These are phyloP conservation scores for Phytophthora litchii DNA, from an alignment of 352 stramenopile species.

Conservation along the genomic window DNA sequence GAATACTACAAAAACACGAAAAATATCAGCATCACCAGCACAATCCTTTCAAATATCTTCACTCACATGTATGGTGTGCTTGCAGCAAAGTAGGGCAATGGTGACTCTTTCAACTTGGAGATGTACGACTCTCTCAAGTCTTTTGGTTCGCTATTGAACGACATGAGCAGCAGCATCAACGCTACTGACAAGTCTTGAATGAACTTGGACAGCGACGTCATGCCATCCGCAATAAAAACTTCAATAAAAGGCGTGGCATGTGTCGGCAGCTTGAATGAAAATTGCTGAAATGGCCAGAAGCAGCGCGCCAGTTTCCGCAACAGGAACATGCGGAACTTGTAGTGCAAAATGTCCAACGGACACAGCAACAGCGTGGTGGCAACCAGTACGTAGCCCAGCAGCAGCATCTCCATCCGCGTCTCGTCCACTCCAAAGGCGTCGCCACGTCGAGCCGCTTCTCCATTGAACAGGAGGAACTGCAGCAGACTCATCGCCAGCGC, in stretches of 20 bases:
- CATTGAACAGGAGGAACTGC: conserved; percentile 63
- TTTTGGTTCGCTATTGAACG: conserved; percentile 51
- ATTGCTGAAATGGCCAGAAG: conserved; percentile 74
- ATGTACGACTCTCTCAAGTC: conserved; percentile 59
- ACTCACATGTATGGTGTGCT: conserved; percentile 77
- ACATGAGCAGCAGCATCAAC: conserved; percentile 65
- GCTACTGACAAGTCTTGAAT: conserved; percentile 73
- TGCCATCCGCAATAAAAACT: conserved; percentile 79
- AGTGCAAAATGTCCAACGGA: conserved; percentile 71
- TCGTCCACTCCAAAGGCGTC: conserved; percentile 55
- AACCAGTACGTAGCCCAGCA: conserved; percentile 64
- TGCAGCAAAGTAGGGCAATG: conserved; percentile 72
- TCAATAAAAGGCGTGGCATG: conserved; percentile 75
- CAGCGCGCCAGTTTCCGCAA: conserved; percentile 55
- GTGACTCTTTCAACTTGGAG: conserved; percentile 76
- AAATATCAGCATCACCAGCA: conserved; percentile 4
- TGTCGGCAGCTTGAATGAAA: conserved; percentile 53
- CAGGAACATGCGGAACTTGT: conserved; percentile 68
- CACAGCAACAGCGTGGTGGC: conserved; percentile 57
- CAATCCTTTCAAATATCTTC: background rate
- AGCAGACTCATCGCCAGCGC: conserved; percentile 39
- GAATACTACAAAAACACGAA: conserved; percentile 47
- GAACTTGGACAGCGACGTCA: conserved; percentile 88
- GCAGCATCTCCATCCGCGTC: conserved; percentile 68
- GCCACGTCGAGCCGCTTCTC: conserved; percentile 47